Base-by-base conservation (phyloP, 2,329 filamentous ascomycete species). In the Eutypella sp. region DNA sequence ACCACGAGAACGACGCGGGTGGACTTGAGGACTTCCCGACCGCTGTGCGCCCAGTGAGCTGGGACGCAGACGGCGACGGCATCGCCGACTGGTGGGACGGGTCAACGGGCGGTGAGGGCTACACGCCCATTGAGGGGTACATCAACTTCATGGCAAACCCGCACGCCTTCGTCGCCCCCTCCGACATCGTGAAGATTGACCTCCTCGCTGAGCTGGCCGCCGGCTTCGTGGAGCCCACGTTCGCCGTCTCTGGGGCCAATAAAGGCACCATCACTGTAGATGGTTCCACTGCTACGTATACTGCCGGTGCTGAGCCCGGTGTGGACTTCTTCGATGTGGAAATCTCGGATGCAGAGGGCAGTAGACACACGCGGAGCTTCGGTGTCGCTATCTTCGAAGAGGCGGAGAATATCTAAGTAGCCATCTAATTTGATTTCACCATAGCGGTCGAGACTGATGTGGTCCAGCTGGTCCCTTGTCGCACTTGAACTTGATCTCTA, bases 1-100 rank as follows among this genome's bases (percentile, higher is more conserved):
- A 66, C 42, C 55, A 62, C 41, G 57, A 57, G 1, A 53, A 46
- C 3, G 63, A 66, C 46, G 62, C 57, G 19, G 63, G 63, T 11
- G 63, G 63, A 7, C 55, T 66, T 1, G 63, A 66, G 41, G 50
- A 56, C 29, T 66, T 65, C 49, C 62, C 62, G 1, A 50, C 53
- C 2, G 54, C 47, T 1, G 55, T 39, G 22, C 56, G 62, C 13
- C 33, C 48, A 2, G 52, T 50, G 4, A 44, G 41, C n/a, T 65
- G 63, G 63, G 63, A 66, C 41, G 57, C 59, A 4, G 49, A 66
- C 39, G 50, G 52, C 5, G 61, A 66, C 40, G 63, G 63, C 15
- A 60, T 66, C 27, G 62, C 62, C 2, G 63, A 65, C 46, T 65
- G 63, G 63, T 65, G 62, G 62, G 62, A 62, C 38, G 61, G 60